These are phyloP conservation scores for Stagonosporopsis vannaccii DNA, from an alignment of 2,329 filamentous ascomycete species.

Conservation along the genomic window DNA sequence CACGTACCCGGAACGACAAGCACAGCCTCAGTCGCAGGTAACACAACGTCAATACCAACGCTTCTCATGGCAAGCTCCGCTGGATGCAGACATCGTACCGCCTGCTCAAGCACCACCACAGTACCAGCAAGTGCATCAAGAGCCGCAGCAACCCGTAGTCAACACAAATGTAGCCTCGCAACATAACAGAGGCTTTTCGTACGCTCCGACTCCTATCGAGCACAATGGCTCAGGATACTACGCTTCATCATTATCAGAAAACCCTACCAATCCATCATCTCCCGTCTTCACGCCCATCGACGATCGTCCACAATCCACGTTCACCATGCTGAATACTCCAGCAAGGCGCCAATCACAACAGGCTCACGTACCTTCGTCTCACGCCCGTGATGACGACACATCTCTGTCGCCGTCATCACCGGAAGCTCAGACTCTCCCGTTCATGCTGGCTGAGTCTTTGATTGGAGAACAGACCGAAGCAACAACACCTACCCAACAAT, in stretches of 20 bases:
- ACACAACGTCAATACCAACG: slow-evolving; percentile 23
- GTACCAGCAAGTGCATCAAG: slow-evolving; percentile 10
- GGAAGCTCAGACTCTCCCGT: slow-evolving; percentile 28
- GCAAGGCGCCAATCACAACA: slow-evolving; percentile 30
- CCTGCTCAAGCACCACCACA: slow-evolving; percentile 1
- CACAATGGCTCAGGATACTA: slow-evolving; percentile 37
- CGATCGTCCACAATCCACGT: slow-evolving; percentile 37
- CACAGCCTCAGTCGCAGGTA: slow-evolving; percentile 21
- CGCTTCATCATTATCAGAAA: slow-evolving; percentile 33
- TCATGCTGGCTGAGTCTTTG: slow-evolving; percentile 37
- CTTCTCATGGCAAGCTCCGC: slow-evolving; percentile 19
- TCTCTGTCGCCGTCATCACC: slow-evolving; percentile 37
- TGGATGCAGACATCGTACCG: slow-evolving; percentile 3
- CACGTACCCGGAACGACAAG: slow-evolving; percentile 19
- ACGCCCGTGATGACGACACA: slow-evolving; percentile 34
- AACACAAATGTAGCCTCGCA: slow-evolving; percentile 11
- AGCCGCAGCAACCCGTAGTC: slow-evolving; percentile 5
- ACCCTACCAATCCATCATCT: slow-evolving; percentile 37
- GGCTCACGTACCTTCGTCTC: slow-evolving; percentile 30
- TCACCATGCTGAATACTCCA: slow-evolving; percentile 30
- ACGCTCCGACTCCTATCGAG: slow-evolving; percentile 47
- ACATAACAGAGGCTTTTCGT: slow-evolving; percentile 44
- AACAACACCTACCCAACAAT: slow-evolving; percentile 20
- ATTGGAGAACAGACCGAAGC: slow-evolving; percentile 4
- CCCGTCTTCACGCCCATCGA: slow-evolving; percentile 36